phyloP scores from a whole-genome alignment of 2,329 filamentous ascomycete species.

The Aspergillus piperis region DNA sequence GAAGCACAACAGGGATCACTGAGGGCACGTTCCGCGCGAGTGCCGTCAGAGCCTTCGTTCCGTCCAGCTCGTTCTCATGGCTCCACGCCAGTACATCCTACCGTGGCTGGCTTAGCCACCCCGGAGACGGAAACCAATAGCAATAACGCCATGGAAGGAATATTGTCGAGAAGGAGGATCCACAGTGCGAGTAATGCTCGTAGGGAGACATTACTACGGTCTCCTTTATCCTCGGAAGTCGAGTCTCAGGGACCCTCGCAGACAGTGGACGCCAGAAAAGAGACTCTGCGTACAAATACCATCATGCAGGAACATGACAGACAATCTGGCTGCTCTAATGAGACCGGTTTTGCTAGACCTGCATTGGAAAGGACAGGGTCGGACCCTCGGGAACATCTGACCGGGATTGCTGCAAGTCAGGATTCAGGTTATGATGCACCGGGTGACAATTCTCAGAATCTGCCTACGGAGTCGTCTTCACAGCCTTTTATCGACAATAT shows the following conservation, averaged over 20 bases:
- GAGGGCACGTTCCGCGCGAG: conserved; percentile 29
- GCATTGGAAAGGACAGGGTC: conserved; percentile 4
- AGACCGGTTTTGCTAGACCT: conserved; percentile 13
- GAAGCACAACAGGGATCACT: conserved; percentile 54
- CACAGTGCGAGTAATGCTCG: conserved; percentile 38
- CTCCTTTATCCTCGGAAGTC: conserved; percentile 36
- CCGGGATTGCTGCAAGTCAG: conserved; percentile 23
- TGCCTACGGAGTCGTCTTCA: conserved; percentile 24
- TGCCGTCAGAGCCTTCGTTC: conserved; percentile 54
- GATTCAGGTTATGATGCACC: conserved; percentile 26
- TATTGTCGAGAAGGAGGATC: conserved; percentile 31
- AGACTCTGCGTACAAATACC: conserved; percentile 14
- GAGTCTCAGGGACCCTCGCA: conserved; percentile 25
- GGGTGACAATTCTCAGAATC: conserved; percentile 23
- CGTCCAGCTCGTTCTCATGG: conserved; percentile 43
- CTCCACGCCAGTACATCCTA: conserved; percentile 29
- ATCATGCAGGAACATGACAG: conserved; percentile 21
- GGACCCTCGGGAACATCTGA: conserved; percentile 4
- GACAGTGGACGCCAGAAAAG: conserved; percentile 21
- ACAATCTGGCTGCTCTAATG: conserved; percentile 17
- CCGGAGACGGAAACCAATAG: conserved; percentile 42
- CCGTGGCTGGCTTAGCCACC: conserved; percentile 40
- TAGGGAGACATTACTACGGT: conserved; percentile 33
- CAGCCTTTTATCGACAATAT: conserved; percentile 64
- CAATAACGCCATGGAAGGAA: conserved; percentile 30